Conservation (phyloP, 192 early-diverging fungal species). For the Haplosporangium gracile region DNA sequence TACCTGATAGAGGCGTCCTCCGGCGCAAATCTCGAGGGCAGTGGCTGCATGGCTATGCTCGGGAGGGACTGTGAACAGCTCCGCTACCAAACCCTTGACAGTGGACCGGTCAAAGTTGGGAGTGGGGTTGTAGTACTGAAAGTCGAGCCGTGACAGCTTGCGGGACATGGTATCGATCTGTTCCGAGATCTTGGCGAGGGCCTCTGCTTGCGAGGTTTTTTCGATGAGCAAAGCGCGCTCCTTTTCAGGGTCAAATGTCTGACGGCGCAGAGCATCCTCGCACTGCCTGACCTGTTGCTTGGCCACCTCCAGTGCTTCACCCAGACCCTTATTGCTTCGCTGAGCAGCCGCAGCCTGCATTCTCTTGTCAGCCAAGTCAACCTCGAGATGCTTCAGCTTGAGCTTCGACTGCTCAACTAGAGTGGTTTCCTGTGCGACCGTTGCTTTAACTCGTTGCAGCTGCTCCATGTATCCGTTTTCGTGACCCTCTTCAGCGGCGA, state of each 20-base stretch:
- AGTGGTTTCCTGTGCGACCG: conserved; percentile 72
- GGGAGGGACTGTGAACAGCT: conserved; percentile 84
- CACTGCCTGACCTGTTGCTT: conserved; percentile 40
- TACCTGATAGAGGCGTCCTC: conserved; percentile 93
- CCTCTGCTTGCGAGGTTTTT: conserved; percentile 15
- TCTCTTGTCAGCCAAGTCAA: conserved; percentile 78
- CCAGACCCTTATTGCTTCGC: conserved; percentile 73
- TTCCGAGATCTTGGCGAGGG: conserved; percentile 34
- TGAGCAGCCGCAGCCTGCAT: conserved; percentile 77
- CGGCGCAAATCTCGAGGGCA: conserved; percentile 96
- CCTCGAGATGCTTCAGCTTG: conserved; percentile 80
- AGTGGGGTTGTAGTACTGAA: conserved; percentile 86
- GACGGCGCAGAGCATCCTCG: conserved; percentile 19
- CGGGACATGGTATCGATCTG: conserved; percentile 65
- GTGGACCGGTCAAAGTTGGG: conserved; percentile 90
- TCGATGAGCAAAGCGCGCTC: conserved; percentile 35
- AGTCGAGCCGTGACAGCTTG: conserved; percentile 76
- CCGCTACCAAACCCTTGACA: conserved; percentile 95
- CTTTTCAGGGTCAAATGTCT: conserved; percentile 38
- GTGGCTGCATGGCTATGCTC: conserved; percentile 74
- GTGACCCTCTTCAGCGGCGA: conserved; percentile 90
- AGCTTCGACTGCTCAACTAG: conserved; percentile 84
- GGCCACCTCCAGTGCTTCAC: conserved; percentile 53
- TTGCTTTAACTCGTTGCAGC: conserved; percentile 82
- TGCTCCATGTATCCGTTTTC: conserved; percentile 98